Percentiles rank a stretch among this genome's conserved stretches.
Conservation (phyloP, 805 yeast species). For the Metschnikowia lochheadii region DNA sequence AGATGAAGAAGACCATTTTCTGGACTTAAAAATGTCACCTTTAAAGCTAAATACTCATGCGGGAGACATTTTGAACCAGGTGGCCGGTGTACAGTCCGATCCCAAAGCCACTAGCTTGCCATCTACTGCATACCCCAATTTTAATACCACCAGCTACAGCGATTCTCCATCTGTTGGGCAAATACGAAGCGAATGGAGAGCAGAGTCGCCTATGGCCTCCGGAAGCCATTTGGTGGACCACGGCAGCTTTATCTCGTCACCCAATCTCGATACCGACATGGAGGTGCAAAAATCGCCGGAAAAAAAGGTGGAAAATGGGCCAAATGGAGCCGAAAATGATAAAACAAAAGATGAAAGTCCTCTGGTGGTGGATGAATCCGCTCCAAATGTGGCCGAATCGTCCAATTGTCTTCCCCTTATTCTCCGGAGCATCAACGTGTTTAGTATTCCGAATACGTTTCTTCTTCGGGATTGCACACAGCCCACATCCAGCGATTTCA, state of each 20-base stretch:
- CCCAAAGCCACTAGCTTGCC: background rate
- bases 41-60: constrained; percentile 11
- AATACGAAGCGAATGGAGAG: constrained; percentile 1
- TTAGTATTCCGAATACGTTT: constrained; percentile 56
- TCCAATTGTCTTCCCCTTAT: constrained; percentile 68
- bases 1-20: constrained; percentile 13
- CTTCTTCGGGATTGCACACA: constrained; percentile 20
- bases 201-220: background rate
- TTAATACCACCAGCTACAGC: background rate
- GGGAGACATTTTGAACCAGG: constrained; percentile 5
- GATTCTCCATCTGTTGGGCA: background rate
- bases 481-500: constrained; percentile 24
- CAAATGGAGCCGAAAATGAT: background rate
- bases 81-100: background rate
- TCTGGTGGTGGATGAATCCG: background rate
- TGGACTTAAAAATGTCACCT: constrained; percentile 7
- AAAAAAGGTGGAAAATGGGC: background rate
- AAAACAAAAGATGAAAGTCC: background rate
- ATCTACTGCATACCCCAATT: background rate
- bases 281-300: background rate
- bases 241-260: background rate
- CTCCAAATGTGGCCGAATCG: constrained; percentile 25
- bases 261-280: background rate
- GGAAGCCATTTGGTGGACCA: background rate
- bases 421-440: constrained; percentile 57